Percentiles rank a stretch among this genome's conserved stretches.
phyloP scores from a whole-genome alignment of 352 stramenopile species.

The Globisporangium nunn region DNA sequence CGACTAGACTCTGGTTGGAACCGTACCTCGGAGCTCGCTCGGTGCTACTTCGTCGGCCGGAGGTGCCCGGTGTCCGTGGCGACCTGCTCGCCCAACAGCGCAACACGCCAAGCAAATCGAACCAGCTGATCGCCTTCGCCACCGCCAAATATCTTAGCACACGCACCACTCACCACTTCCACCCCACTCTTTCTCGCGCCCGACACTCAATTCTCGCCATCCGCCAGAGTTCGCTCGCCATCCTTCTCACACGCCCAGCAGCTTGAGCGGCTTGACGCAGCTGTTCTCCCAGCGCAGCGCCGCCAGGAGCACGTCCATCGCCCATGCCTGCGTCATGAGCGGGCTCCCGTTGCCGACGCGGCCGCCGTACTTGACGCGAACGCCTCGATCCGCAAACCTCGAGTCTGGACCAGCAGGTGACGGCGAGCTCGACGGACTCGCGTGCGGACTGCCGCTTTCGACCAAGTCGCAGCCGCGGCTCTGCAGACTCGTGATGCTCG shows the following conservation, averaged over 20 bases:
- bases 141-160: too few species aligned
- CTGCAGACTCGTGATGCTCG: constrained; percentile 12
- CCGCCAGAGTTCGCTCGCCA: too few species aligned
- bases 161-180: too few species aligned
- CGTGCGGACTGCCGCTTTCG: neutral
- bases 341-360: constrained; percentile 13
- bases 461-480: constrained; percentile 7
- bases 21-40: too few species aligned
- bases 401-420: neutral
- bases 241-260: neutral
- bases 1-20: too few species aligned
- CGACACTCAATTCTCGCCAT: neutral
- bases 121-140: too few species aligned
- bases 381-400: neutral
- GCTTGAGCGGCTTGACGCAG: constrained; percentile 4
- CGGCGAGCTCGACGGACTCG: constrained; percentile 2
- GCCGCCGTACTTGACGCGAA: constrained; percentile 16
- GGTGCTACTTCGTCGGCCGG: too few species aligned
- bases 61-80: too few species aligned
- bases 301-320: constrained; percentile 22
- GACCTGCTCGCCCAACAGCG: too few species aligned
- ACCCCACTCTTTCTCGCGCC: too few species aligned
- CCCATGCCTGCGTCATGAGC: constrained; percentile 24
- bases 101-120: too few species aligned
- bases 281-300: constrained; percentile 26